Conservation (phyloP, 768 basidiomycete genomes). For the Mycena latifolia region DNA sequence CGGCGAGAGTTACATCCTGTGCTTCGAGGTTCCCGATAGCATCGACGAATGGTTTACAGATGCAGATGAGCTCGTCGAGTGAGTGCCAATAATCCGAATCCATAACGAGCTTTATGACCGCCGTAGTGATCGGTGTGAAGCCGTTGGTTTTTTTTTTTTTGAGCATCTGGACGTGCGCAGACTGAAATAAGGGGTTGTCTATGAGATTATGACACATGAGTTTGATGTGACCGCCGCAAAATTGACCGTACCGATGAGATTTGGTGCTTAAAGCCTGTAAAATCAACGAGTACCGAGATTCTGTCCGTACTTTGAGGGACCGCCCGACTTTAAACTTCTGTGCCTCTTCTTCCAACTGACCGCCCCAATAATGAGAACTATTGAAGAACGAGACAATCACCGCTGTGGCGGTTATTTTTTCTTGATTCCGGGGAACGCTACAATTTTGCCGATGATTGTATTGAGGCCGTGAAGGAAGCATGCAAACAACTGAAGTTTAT, state of each 20-base stretch:
- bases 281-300: constrained; percentile 40
- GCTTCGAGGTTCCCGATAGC: constrained; percentile 4
- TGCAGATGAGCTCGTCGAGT: not conserved
- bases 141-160: constrained; percentile 1
- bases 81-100: not conserved
- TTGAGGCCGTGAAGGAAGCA: constrained; percentile 43
- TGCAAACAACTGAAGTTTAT: constrained; percentile 16
- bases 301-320: constrained; percentile 35
- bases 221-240: not conserved
- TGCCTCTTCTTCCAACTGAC: constrained; percentile 37
- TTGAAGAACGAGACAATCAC: constrained; percentile 37
- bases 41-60: constrained; percentile 2
- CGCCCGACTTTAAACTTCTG: constrained; percentile 23
- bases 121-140: not conserved
- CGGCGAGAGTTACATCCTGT: not conserved
- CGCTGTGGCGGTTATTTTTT: constrained; percentile 20
- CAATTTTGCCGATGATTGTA: constrained; percentile 41
- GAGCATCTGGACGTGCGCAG: not conserved
- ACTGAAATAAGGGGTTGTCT: not conserved
- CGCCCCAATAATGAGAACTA: constrained; percentile 44
- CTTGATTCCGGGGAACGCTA: constrained; percentile 36
- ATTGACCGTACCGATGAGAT: not conserved
- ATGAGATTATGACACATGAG: too few species aligned
- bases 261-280: constrained; percentile 35
- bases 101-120: not conserved